Evolutionary conservation across 495 filamentous ascomycete species (phyloP), one percentile per base, ranked within the genome.

Genomic region (Tuber melanosporum): DNA sequence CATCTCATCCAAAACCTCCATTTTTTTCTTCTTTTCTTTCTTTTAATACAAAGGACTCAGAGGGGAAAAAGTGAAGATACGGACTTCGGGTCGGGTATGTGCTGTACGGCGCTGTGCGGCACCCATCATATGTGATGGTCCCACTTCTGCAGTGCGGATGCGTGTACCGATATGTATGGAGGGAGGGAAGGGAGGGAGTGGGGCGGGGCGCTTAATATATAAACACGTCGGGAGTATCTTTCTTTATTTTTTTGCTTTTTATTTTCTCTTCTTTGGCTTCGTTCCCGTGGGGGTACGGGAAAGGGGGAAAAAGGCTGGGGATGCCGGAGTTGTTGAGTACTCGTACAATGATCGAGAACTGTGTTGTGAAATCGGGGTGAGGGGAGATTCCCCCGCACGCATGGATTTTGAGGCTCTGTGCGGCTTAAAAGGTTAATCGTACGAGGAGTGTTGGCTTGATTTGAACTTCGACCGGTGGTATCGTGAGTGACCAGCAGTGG

Each of bases 391-490:
- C 0, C n/a, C 52, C 12, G 32, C 52, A n/a, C 32, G 52, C 52
- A 32, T n/a, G n/a, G 12, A 5, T 14, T 62, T 32, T 62, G 52
- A 62, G 52, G 52, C 52, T 62, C 52, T 32, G 3, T 14, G 52
- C 52, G 52, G 52, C 52, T 62, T 32, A 62, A 62, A 62, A 62
- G 52, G 52, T 62, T 62, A 62, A 62, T 62, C 52, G 22, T 62
- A 32, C 10, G 2, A 5, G 52, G 52, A 22, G 52, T 62, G 52
- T 32, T 32, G n/a, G 52, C n/a, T 26, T 32, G n/a, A 62, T 62
- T 32, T 62, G 22, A n/a, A 32, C 52, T 57, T 57, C 22, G 22
- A 26, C 52, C 26, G 52, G 52, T 10, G 52, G 52, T 26, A 14
- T 26, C n/a, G 49, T 26, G 12, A 17, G 10, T 57, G 52, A 14